Evolutionary conservation across 192 early-diverging fungal genomes (phyloP).

Genomic region (Diversispora eburnea): DNA sequence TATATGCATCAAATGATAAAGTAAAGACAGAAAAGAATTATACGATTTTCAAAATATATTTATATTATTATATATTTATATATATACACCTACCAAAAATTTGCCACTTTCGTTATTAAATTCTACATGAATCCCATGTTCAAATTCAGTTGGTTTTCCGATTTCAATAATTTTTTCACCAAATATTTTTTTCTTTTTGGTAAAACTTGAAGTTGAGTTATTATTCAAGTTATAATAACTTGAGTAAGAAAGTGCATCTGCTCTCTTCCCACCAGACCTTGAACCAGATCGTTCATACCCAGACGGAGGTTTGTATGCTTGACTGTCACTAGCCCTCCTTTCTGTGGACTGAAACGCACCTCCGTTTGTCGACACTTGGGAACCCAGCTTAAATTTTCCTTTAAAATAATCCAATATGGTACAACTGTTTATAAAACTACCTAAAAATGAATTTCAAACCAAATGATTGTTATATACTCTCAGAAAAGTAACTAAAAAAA

Average conservation of each 20-base stretch:
- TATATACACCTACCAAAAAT: slow-evolving; percentile 42
- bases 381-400: slow-evolving; percentile 22
- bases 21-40: neutral
- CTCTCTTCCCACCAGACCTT: neutral
- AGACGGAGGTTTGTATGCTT: neutral
- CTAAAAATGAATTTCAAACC: no score
- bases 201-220: slow-evolving; percentile 5
- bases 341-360: slow-evolving; percentile 9
- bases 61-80: neutral
- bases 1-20: neutral
- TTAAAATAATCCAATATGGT: slow-evolving; percentile 20
- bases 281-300: neutral
- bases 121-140: slow-evolving; percentile 58
- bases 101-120: slow-evolving; percentile 49
- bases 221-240: slow-evolving; percentile 2
- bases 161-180: slow-evolving; percentile 49
- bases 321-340: neutral
- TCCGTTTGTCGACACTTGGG: slow-evolving; percentile 15
- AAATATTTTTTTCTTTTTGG: slow-evolving; percentile 32
- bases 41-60: neutral
- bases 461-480: no score
- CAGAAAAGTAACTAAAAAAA: no score
- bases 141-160: slow-evolving; percentile 50
- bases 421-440: no score
- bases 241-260: neutral